phyloP scores from a whole-genome alignment of 73 alveolate species.

The Paraurostyla sp. region DNA sequence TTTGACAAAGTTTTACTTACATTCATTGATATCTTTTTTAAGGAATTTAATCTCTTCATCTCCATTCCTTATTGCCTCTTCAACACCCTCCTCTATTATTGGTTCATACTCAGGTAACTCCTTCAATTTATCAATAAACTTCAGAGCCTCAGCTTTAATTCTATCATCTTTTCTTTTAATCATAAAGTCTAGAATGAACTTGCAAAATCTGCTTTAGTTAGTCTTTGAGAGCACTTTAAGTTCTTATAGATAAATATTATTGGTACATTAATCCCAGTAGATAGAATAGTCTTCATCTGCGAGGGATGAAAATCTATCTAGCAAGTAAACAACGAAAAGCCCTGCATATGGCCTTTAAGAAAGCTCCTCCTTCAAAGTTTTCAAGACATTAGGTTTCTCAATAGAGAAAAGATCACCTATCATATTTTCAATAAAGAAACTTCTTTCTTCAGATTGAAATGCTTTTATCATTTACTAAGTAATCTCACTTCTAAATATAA shows the following conservation, averaged over 20 bases:
- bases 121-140: slow-evolving; percentile 5
- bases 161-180: slow-evolving; percentile 40
- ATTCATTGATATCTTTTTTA: slow-evolving; percentile 19
- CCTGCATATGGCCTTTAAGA: slow-evolving; percentile 51
- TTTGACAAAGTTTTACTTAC: not conserved
- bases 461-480: slow-evolving; percentile 43
- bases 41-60: slow-evolving; percentile 43
- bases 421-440: slow-evolving; percentile 57
- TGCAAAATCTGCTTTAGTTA: slow-evolving; percentile 1
- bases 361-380: not conserved
- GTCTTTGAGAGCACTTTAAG: slow-evolving; percentile 34
- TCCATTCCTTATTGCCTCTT: slow-evolving; percentile 36
- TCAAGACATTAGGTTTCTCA: not conserved
- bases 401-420: slow-evolving; percentile 25
- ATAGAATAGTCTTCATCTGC: not conserved
- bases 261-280: slow-evolving; percentile 10
- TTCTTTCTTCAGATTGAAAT: slow-evolving; percentile 33
- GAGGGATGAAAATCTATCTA: not conserved
- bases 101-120: slow-evolving; percentile 46
- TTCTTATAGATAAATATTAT: not conserved
- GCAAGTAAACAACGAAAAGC: slow-evolving; percentile 16
- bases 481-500: slow-evolving; percentile 19
- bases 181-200: slow-evolving; percentile 5
- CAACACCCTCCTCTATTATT: slow-evolving; percentile 35
- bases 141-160: not conserved